Conservation (phyloP, 169 alveolate species). For the Plasmodium vivax region DNA sequence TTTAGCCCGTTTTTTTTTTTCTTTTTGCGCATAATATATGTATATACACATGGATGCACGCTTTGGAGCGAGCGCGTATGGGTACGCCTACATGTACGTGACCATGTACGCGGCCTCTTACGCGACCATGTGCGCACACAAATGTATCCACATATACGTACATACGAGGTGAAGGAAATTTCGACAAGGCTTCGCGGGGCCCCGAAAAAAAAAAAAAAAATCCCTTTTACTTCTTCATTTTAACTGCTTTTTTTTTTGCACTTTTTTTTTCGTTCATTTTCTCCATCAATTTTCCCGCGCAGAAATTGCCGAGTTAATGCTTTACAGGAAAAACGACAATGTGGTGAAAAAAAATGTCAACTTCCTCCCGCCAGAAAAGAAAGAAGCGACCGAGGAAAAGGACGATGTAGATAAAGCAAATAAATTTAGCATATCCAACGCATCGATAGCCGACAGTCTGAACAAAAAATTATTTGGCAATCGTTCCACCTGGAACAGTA, state of each 20-base stretch:
- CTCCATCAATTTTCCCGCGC: background rate
- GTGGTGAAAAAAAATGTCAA: conserved; percentile 18
- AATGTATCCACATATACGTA: background rate
- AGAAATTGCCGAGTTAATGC: conserved; percentile 49
- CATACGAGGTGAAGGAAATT: background rate
- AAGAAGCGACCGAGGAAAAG: background rate
- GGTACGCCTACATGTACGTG: background rate
- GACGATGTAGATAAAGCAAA: background rate
- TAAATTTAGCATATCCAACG: conserved; percentile 6
- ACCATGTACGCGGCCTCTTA: background rate
- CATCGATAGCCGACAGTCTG: conserved; percentile 27
- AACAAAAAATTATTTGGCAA: conserved; percentile 41
- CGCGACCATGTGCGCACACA: background rate
- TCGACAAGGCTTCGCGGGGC: background rate
- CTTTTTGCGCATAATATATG: background rate
- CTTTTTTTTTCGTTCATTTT: background rate
- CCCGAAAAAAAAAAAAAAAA: background rate
- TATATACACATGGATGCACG: background rate
- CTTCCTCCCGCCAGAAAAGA: background rate
- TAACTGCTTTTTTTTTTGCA: background rate
- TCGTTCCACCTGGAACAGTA: background rate
- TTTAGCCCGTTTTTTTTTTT: background rate
- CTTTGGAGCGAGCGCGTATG: background rate
- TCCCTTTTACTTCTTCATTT: background rate
- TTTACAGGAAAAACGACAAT: conserved; percentile 5